Evolutionary conservation across 2,329 filamentous ascomycete genomes (phyloP), one percentile per base, ranked within the genome.

Genomic region (Claviceps monticola): DNA sequence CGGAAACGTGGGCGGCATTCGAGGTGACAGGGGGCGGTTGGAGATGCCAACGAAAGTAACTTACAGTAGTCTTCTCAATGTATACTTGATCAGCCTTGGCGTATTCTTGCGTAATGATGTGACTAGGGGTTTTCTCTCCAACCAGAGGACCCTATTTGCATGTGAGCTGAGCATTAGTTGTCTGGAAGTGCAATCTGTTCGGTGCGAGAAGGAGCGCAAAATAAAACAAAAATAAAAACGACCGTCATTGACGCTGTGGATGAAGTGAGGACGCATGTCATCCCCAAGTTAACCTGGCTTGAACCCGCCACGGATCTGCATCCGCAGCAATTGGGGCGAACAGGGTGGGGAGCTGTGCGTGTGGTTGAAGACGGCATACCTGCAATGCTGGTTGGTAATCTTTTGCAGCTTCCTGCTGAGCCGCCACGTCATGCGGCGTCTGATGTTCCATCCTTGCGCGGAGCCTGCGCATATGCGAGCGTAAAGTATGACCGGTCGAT

Each of bases 71-170:
- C 74, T 97, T 97, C 54, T 84, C 79, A 49, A 90, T 83, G 66
- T 88, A 95, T 56, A 87, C 73, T 5, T 84, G 82, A 66, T 97
- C 90, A 55, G 88, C 90, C 67, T 86, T 85, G 55, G 88, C 86
- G 71, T 95, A 97, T 66, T 95, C 87, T 56, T 83, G 76, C 16
- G 86, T 82, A 63, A 98, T 88, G 57, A 76, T 80, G 59, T 82
- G 78, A 68, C 84, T 94, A 49, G 86, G 79, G 62, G 82, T 80
- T 68, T 86, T 87, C 55, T 84, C 77, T 60, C 88, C 86, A 57
- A 97, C 85, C 48, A 90, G 74, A 55, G 88, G 86, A 52, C 88
- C 89, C 91, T 96, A 62, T 51, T 37, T 19, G 16, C 17, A 21
- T 48, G 26, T 50, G 46, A 9, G 5, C 23, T 5, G 17, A 34